Evolutionary conservation across 371 early-diverging fungal species (phyloP), one percentile per base, ranked within the genome.

Genomic region (Lichtheimia corymbifera): DNA sequence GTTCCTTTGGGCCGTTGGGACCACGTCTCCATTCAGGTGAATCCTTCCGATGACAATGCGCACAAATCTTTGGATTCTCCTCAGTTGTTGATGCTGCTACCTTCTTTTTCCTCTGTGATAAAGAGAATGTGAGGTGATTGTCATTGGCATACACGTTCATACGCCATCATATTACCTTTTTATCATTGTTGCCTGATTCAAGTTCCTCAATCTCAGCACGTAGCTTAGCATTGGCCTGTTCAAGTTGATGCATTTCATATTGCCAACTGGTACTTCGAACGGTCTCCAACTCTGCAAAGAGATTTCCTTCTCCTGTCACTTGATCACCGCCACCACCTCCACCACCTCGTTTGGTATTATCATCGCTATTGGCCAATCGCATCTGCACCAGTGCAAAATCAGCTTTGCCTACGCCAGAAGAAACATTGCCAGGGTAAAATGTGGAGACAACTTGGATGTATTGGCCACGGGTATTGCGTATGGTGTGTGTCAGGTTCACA

Each of bases 1-100:
- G 79, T 49, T 92, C 84, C 50, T 86, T 84, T 12, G 89, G 87
- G 17, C 93, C 91, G 58, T 86, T 84, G 53, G 91, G 91, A 5
- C 93, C 93, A 45, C 86, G 82, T 43, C 95, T 82, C 95, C 95
- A 94, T 55, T 89, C 89, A 15, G 93, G 92, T 2, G 93, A 92
- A 45, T 88, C 84, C 4, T 84, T 90, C 18, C 88, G 81, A 50
- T 83, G 83, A 72, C 95, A 94, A 50, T 79, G 68, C 17, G 74
- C 66, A 58, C 83, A 79, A 44, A 82, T 76, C 44, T 74, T 76
- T 15, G 62, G n/a, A 3, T 18, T 20, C n/a, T 45, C 14, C n/a
- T 57, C 43, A 13, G 43, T 24, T 3, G 11, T 67, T n/a, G 61
- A 41, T 14, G 51, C 65, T 6, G 53, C 15, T 22, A 14, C 45